Base-by-base conservation (phyloP, 2,329 filamentous ascomycete species). In the Chaetomiaceae sp. region DNA sequence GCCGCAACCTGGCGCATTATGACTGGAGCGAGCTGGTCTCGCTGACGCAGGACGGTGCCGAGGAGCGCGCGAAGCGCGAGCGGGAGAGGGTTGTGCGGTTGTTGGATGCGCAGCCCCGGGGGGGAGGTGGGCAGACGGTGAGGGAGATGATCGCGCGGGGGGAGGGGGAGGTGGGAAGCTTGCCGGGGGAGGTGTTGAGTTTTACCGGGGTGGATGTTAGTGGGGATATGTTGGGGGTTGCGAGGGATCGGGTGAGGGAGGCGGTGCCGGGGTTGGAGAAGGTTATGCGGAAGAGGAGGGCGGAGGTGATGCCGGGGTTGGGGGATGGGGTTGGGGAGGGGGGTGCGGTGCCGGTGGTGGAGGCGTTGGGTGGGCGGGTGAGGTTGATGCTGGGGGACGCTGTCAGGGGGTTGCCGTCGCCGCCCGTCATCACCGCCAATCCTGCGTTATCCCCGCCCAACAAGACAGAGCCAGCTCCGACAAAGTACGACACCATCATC, bases 141-240 rank as follows among this genome's bases (percentile, higher is more conserved):
- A 8, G n/a, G 39, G 44, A 40, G 30, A 8, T 9, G 17, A 19
- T 17, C 14, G 17, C 5, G 25, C 8, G 3, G 27, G n/a, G 21
- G 31, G 4, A 10, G 20, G 14, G 10, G 31, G 5, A 7, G 35
- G 51, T 55, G 1, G 59, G 55, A 1, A 40, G 44, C 3, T 20
- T 60, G 47, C 56, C 60, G 13, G 62, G 60, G 12, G 67, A 66
- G 41, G 60, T 85, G 10, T 66, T 72, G 3, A 79, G 77, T 46
- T 83, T 81, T 57, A 85, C 82, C 1, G 82, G 79, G 21, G 68
- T 85, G 10, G 82, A 85, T 59, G 79, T 83, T 45, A 81, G 78
- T 12, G 70, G 69, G 20, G 74, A 81, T 48, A 83, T 85, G 77
- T 68, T 85, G 3, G 74, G 76, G 50, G 71, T 85, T 19, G 76